Evolutionary conservation across 2,329 filamentous ascomycete species (phyloP), one percentile per base, ranked within the genome.

Genomic region (Sordariomycetes sp.): DNA sequence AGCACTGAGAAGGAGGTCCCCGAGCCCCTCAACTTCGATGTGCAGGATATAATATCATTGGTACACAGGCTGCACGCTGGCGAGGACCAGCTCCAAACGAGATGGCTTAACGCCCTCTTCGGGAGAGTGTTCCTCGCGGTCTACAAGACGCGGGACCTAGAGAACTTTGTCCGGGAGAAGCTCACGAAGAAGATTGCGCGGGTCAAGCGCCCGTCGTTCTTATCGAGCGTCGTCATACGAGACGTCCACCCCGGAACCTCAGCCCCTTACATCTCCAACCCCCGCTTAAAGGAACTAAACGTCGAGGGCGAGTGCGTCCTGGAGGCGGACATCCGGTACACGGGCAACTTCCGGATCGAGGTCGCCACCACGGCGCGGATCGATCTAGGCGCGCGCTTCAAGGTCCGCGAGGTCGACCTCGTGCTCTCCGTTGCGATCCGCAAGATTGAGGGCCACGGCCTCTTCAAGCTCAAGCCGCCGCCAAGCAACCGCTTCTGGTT

Each of bases 401-500:
- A 96, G 68, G 82, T 89, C 5, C 80, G 93, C 62, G 91, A 97
- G 69, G 91, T 97, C 54, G 91, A 93, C 61, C 78, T 99, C 55
- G 80, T 97, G 11, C 79, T 99, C 40, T 90, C 94, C 3, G 89
- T 91, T 3, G 87, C 94, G 1, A 71, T 97, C 59, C 92, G 89
- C 68, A 89, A 86, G 64, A 76, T 97, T 1, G 89, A 95, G 65
- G 94, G 94, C 0, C 93, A 96, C 65, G 73, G 89, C 53, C 74
- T 96, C 34, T 79, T 97, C 66, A 88, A 90, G 66, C 86, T 97
- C 70, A 99, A 99, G 70, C 90, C 94, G 7, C 90, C 93, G 18
- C 94, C 94, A 0, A 97, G 91, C 71, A 99, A 99, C 69, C 84
- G 94, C 48, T 71, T 96, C n/a, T 99, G 94, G 94, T 83, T 97